Percentiles rank a stretch among this genome's conserved stretches.
phyloP scores from a whole-genome alignment of 2,329 filamentous ascomycete genomes.

The Cytospora mali region DNA sequence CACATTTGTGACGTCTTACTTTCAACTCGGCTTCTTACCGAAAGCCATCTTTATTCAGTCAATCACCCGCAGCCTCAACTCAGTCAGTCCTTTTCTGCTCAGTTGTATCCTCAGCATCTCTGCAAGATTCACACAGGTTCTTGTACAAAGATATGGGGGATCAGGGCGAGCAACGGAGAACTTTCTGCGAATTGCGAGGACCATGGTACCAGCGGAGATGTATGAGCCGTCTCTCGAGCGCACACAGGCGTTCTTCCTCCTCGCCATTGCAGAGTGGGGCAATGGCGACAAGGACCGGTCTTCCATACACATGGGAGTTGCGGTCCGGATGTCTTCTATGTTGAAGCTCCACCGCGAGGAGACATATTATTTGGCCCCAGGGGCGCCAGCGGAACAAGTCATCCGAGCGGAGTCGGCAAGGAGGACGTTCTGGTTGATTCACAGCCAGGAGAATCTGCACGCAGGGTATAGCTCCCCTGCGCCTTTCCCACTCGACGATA shows the following conservation, averaged over 20 bases:
- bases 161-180: conserved; percentile 34
- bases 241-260: conserved; percentile 38
- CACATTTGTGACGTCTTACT: conserved; percentile 37
- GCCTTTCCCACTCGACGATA: conserved; percentile 40
- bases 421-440: conserved; percentile 43
- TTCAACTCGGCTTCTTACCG: conserved; percentile 39
- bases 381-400: conserved; percentile 35
- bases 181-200: conserved; percentile 34
- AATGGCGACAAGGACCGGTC: conserved; percentile 38
- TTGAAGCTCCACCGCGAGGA: conserved; percentile 42
- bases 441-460: conserved; percentile 42
- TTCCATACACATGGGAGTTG: conserved; percentile 43
- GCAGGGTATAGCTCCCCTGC: conserved; percentile 39
- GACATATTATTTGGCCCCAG: conserved; percentile 35
- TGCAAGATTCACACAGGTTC: conserved; percentile 36
- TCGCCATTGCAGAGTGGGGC: conserved; percentile 40
- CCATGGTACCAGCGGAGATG: conserved; percentile 36
- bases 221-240: conserved; percentile 35
- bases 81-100: conserved; percentile 37
- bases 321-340: conserved; percentile 40
- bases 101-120: conserved; percentile 37
- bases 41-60: conserved; percentile 37
- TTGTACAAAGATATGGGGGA: conserved; percentile 33
- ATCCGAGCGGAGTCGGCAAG: conserved; percentile 39
- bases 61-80: conserved; percentile 29